Base-by-base conservation (phyloP, 176 grass and related monocot species). In the Saccharum spontaneum region DNA sequence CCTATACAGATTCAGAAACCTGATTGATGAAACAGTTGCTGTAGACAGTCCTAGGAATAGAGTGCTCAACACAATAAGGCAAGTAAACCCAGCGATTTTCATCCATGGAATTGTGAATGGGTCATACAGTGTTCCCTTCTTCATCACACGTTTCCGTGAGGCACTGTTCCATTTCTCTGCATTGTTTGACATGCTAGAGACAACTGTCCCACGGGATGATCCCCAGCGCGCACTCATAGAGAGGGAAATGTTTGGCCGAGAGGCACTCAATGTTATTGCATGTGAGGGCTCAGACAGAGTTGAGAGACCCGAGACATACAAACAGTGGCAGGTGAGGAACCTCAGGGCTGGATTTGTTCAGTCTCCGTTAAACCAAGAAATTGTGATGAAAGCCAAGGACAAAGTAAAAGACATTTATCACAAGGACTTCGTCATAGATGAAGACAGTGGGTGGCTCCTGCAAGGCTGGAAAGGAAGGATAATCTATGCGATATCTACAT, bases 381-480 rank as follows among this genome's bases (percentile, higher is more conserved):
- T 98, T 71, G 87, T 93, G 89, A 83, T 86, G 81, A 95, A 95
- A 88, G 96, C 96, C 26, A 95, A 90, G 86, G 96, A 92, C 62
- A 95, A 98, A 75, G 87, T 98, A 48, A 93, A 89, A 85, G 85
- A 84, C 80, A 85, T 91, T 66, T 98, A 98, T 81, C 96, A 98
- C 90, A 95, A 98, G 83, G 96, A 98, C 81, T 98, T 98, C 36
- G 91, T 98, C 36, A 95, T 98, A 62, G 96, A 98, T 73, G 96
- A 98, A 88, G 96, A 98, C 69, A 88, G 78, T 48, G 82, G 88
- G 78, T 98, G 96, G 96, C 81, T 98, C 54, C 85, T 98, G 52
- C 96, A 98, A 89, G 96, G 96, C 20, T 98, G 96, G 96, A 98
- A 98, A 94, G 96, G 96, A 78, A 90, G 96, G 69, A 95, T 98